These are phyloP conservation scores for Mucor saturninus DNA, from an alignment of 371 early-diverging fungal species.

Conservation along the genomic window DNA sequence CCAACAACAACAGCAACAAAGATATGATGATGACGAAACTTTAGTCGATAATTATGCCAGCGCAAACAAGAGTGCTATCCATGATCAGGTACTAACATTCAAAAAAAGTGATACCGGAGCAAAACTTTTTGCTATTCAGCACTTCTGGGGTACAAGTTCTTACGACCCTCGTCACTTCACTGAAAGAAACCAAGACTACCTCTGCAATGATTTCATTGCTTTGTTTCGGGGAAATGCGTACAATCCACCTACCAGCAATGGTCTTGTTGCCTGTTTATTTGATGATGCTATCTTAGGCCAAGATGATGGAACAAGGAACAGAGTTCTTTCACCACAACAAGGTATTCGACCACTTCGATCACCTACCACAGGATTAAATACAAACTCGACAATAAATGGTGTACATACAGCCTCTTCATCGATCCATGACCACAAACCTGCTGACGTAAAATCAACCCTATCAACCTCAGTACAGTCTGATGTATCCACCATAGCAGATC, in stretches of 20 bases:
- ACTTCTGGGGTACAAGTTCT: conserved; percentile 75
- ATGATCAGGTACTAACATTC: conserved; percentile 28
- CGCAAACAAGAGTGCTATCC: conserved; percentile 41
- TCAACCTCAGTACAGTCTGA: conserved; percentile 18
- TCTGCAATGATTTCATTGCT: conserved; percentile 80
- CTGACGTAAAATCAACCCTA: conserved; percentile 16
- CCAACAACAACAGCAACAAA: conserved; percentile 31
- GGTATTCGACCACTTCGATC: conserved; percentile 51
- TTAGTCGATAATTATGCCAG: conserved; percentile 39
- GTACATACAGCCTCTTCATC: not conserved
- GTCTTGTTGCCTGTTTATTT: conserved; percentile 81
- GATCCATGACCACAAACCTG: conserved; percentile 8
- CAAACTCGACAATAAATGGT: conserved; percentile 4
- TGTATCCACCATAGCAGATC: conserved; percentile 50
- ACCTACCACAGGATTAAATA: conserved; percentile 16
- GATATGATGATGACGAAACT: conserved; percentile 41
- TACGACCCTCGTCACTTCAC: conserved; percentile 76
- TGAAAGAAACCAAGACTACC: conserved; percentile 71
- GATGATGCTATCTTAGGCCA: conserved; percentile 68
- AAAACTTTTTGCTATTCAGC: conserved; percentile 73
- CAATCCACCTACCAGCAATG: conserved; percentile 63
- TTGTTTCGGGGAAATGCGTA: conserved; percentile 67
- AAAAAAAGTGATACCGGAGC: conserved; percentile 50
- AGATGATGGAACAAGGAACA: conserved; percentile 55
- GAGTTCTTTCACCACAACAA: conserved; percentile 37